Evolutionary conservation across 768 basidiomycete genomes (phyloP), one percentile per base, ranked within the genome.

Genomic region (Phallus indusiatus): DNA sequence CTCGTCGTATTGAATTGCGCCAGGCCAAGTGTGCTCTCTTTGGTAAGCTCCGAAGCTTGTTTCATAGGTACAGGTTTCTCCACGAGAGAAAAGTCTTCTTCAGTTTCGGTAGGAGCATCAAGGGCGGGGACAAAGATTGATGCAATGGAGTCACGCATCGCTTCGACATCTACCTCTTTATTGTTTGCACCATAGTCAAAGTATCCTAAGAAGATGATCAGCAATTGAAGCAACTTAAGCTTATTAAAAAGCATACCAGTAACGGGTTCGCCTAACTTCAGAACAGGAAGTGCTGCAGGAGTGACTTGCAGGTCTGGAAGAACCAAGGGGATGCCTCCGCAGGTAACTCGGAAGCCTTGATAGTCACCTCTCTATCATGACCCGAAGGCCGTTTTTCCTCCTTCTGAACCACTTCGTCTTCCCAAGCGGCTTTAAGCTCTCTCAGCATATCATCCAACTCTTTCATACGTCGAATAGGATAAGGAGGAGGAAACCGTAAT

Each of bases 401-500:
- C 50, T 83, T 77, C 37, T 83, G 75, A 48, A 91, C 77, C 14
- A 90, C 81, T 63, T 93, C 91, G 63, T 96, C 93, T 67, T 95
- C 92, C 84, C 91, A 93, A 22, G 80, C 85, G 52, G 77, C 76
- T 66, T 86, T 88, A 16, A 85, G 80, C 28, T 76, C 75, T 35
- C 78, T 73, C n/a, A 95, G 78, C 57, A 85, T 78, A 21, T 85
- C 81, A 65, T 98, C 94, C 6, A 97, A 75, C 64, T 90, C 86
- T 65, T 89, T 87, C 92, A 98, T 96, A 50, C 81, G 80, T 2
- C 81, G 76, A 46, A 99, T 81, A 7, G 94, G 88, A 67, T 90
- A 86, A 4, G 96, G 96, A 21, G 95, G 93, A 14, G 86, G 90
- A 69, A 96, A 96, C 5, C 91, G 83, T 51, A 97, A 75, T 0